Percentiles rank a stretch among this genome's conserved stretches.
phyloP scores from a whole-genome alignment of 179 eudicot species.

The Silene vulgaris region DNA sequence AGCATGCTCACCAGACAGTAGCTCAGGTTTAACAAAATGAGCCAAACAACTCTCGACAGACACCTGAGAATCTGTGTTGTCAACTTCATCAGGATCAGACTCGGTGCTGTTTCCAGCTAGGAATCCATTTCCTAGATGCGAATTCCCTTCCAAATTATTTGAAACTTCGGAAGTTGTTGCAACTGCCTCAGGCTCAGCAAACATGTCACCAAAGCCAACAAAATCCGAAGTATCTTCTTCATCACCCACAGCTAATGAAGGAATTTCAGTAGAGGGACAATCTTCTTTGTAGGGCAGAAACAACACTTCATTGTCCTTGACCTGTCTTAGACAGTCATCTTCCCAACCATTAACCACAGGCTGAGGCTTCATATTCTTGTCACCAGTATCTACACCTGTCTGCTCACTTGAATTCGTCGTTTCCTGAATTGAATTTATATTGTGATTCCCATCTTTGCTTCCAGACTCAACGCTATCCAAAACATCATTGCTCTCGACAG shows the following conservation, averaged over 20 bases:
- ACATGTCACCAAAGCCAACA: conserved; percentile 68
- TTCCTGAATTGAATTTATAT: conserved; percentile 13
- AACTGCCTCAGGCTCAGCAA: conserved; percentile 63
- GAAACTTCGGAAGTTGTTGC: conserved; percentile 26
- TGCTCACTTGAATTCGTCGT: conserved; percentile 20
- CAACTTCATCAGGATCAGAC: conserved; percentile 89
- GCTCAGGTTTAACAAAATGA: conserved; percentile 70
- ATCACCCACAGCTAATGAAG: conserved; percentile 38
- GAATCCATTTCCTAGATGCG: conserved; percentile 34
- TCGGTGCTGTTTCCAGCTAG: conserved; percentile 46
- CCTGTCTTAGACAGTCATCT: conserved; percentile 42
- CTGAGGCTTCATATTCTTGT: conserved; percentile 27
- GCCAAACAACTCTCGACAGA: conserved; percentile 79
- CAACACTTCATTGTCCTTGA: conserved; percentile 48
- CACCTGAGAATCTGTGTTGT: conserved; percentile 70
- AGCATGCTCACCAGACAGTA: conserved; percentile 70
- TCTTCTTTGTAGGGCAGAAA: conserved; percentile 62
- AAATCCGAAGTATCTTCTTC: conserved; percentile 56
- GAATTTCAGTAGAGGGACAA: conserved; percentile 33
- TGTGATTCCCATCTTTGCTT: conserved; percentile 25
- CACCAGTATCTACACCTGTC: conserved; percentile 15
- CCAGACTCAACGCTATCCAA: conserved; percentile 24
- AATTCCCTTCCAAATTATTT: conserved; percentile 23
- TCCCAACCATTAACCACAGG: conserved; percentile 34
- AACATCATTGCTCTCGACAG: conserved; percentile 22